Conservation (phyloP, 2,329 filamentous ascomycete genomes). For the Colletotrichum aenigma region DNA sequence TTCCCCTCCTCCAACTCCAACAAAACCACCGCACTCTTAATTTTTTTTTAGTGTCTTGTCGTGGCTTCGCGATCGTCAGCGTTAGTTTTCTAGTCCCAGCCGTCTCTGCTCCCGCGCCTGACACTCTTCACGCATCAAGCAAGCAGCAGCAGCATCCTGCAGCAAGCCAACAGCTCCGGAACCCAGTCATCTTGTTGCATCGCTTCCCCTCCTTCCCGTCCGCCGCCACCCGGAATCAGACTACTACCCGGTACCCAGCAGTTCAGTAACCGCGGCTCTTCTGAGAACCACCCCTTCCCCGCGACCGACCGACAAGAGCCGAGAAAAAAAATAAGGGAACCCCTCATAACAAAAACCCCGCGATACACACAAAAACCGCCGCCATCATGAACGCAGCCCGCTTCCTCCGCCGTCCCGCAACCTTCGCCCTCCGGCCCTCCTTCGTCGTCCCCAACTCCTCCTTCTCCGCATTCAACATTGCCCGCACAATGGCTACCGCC, state of each 20-base stretch:
- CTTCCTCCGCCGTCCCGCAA: constrained; percentile 17
- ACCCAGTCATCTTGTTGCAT: constrained; percentile 9
- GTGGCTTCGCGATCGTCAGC: constrained; percentile 14
- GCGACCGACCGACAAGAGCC: constrained; percentile 15
- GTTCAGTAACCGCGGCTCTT: background rate
- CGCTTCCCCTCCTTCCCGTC: background rate
- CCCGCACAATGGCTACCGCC: constrained; percentile 59
- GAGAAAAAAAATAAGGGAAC: background rate
- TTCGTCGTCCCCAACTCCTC: constrained; percentile 9
- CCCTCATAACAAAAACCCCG: background rate
- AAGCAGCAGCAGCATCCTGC: background rate
- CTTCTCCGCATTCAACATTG: constrained; percentile 18
- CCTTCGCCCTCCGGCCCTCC: constrained; percentile 13
- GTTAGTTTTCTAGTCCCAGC: background rate
- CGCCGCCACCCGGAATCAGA: constrained; percentile 6
- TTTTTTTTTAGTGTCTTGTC: background rate
- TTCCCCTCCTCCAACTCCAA: background rate
- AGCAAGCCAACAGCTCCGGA: constrained; percentile 9
- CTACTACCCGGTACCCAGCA: background rate
- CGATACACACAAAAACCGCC: background rate
- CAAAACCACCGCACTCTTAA: background rate
- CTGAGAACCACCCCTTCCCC: background rate
- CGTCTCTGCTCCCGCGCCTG: background rate
- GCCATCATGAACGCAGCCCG: constrained; percentile 18
- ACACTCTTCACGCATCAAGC: background rate